phyloP scores from a whole-genome alignment of 192 early-diverging fungal genomes.

The Entrophospora sp. region DNA sequence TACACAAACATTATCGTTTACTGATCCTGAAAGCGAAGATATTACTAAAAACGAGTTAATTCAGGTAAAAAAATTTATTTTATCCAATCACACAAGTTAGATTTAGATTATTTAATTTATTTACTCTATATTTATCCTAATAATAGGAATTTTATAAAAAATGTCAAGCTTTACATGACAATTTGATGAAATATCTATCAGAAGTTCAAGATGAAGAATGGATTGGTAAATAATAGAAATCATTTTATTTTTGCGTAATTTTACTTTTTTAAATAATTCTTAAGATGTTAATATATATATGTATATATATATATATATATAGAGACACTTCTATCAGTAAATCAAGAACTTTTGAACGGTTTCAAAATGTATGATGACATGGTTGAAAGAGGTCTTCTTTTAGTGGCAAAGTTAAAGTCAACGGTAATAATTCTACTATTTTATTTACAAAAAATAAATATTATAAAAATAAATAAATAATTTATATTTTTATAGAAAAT shows the following conservation, averaged over 20 bases:
- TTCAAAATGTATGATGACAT: conserved; percentile 51
- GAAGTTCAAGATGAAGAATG: conserved; percentile 37
- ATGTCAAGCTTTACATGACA: conserved; percentile 33
- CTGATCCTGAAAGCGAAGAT: conserved; percentile 43
- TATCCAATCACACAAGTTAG: too few species aligned
- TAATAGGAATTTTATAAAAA: conserved; percentile 47
- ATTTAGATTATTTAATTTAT: background rate
- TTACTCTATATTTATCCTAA: background rate
- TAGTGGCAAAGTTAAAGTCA: conserved; percentile 33
- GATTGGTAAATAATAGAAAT: conserved; percentile 37
- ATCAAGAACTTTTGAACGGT: conserved; percentile 39
- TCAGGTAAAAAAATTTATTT: conserved; percentile 25
- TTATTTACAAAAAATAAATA: background rate
- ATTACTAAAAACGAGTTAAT: conserved; percentile 45
- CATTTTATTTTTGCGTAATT: too few species aligned
- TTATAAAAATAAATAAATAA: background rate
- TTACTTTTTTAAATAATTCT: background rate
- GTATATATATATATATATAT: conserved; percentile 10
- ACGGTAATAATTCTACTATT: background rate
- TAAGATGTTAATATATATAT: background rate
- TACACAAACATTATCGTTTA: conserved; percentile 41
- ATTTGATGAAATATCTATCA: conserved; percentile 32
- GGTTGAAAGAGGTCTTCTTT: conserved; percentile 40
- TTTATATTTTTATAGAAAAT: background rate
- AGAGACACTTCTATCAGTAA: conserved; percentile 41